Conservation (phyloP, 2,329 filamentous ascomycete genomes). For the Delphinella strobiligena region DNA sequence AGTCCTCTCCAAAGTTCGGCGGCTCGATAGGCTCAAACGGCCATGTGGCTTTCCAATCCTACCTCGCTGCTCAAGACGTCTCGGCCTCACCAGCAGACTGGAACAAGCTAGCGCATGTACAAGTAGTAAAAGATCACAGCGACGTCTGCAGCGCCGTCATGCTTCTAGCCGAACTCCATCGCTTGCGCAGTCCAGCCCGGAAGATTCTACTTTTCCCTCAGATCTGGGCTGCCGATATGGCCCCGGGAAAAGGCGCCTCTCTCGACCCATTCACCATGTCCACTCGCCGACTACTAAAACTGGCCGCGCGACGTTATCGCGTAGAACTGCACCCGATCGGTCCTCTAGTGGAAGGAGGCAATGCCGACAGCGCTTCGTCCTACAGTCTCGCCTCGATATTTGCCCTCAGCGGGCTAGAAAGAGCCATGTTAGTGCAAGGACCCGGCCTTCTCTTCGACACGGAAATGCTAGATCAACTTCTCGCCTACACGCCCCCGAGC, state of each 20-base stretch:
- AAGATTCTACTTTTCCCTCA: constrained; percentile 34
- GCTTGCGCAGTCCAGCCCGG: constrained; percentile 32
- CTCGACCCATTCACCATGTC: constrained; percentile 31
- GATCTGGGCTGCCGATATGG: constrained; percentile 21
- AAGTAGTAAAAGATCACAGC: constrained; percentile 31
- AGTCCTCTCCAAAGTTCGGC: constrained; percentile 17
- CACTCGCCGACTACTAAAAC: constrained; percentile 30
- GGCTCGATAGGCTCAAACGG: constrained; percentile 10
- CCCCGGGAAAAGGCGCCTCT: constrained; percentile 22
- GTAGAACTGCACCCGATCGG: constrained; percentile 33
- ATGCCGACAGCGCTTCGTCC: constrained; percentile 16
- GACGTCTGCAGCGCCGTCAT: constrained; percentile 39
- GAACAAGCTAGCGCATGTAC: constrained; percentile 34
- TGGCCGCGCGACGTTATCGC: constrained; percentile 33
- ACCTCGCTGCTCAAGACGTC: constrained; percentile 11
- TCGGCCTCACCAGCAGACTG: constrained; percentile 25
- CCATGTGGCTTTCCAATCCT: constrained; percentile 17
- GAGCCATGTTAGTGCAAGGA: constrained; percentile 31
- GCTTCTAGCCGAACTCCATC: constrained; percentile 34
- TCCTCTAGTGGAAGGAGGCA: constrained; percentile 23
- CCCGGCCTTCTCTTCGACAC: constrained; percentile 35
- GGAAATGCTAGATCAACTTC: constrained; percentile 31
- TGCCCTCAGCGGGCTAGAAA: constrained; percentile 32
- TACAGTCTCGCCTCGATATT: constrained; percentile 36
- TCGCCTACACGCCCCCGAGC: constrained; percentile 25